These are phyloP conservation scores for Leccinum angustisporum DNA, from an alignment of 1,284 basidiomycete species.

Conservation along the genomic window DNA sequence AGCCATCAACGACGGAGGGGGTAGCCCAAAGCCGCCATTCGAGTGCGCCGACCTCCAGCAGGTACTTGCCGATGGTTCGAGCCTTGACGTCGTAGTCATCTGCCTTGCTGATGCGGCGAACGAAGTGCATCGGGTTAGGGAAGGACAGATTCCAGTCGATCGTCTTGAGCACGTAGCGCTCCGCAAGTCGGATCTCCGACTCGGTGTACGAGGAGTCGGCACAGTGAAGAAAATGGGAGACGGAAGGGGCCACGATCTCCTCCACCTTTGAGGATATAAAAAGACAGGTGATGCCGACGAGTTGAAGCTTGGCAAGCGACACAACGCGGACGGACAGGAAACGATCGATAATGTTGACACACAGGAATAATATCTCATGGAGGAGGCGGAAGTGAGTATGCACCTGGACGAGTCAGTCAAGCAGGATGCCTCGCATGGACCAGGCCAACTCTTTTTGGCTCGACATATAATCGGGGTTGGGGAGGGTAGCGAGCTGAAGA, in stretches of 20 bases:
- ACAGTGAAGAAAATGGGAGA: slow-evolving; percentile 85
- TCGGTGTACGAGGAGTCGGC: slow-evolving; percentile 73
- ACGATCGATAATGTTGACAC: slow-evolving; percentile 94
- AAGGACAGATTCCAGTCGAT: slow-evolving; percentile 74
- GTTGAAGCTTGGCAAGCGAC: slow-evolving; percentile 40
- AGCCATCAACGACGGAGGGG: slow-evolving; percentile 83
- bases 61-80: slow-evolving; percentile 90
- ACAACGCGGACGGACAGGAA: slow-evolving; percentile 91
- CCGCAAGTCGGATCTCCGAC: slow-evolving; percentile 89
- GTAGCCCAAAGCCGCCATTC: slow-evolving; percentile 82
- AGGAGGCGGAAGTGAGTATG: slow-evolving; percentile 92
- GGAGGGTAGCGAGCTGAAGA: slow-evolving; percentile 73
- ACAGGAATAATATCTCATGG: slow-evolving; percentile 95
- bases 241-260: slow-evolving; percentile 78
- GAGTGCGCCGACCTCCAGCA: slow-evolving; percentile 88
- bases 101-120: slow-evolving; percentile 92
- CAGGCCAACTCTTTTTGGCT: slow-evolving; percentile 88
- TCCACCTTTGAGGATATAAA: slow-evolving; percentile 88
- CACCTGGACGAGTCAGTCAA: slow-evolving; percentile 31
- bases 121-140: slow-evolving; percentile 92
- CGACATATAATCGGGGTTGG: slow-evolving; percentile 89
- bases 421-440: slow-evolving; percentile 76
- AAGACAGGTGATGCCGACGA: background rate
- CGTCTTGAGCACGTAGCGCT: slow-evolving; percentile 90
- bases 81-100: slow-evolving; percentile 94